phyloP scores from a whole-genome alignment of 495 filamentous ascomycete genomes.

The Pseudomonodictys pantanalensis region DNA sequence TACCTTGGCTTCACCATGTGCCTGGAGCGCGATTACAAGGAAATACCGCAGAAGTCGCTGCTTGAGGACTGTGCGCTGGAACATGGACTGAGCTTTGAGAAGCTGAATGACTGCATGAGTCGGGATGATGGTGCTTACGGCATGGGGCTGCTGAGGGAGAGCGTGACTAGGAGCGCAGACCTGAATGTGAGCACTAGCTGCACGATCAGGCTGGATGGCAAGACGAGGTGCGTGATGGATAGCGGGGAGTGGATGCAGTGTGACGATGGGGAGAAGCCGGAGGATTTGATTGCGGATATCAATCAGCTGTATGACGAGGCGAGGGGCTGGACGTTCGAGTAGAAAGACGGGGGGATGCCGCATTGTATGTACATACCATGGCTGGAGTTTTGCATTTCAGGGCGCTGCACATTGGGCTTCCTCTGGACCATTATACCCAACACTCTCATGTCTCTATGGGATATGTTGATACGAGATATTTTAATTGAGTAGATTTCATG shows the following conservation, averaged over 20 bases:
- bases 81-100: conserved; percentile 80
- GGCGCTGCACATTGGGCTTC: too few relatives aligned
- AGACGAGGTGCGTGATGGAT: conserved; percentile 82
- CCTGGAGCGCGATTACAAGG: conserved; percentile 64
- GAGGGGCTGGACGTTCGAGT: conserved; percentile 4
- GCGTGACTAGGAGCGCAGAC: conserved; percentile 64
- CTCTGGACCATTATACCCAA: not conserved
- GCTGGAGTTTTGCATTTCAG: not conserved
- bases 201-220: conserved; percentile 70
- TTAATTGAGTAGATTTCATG: too few relatives aligned
- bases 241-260: conserved; percentile 79
- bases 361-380: not conserved
- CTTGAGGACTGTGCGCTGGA: conserved; percentile 83
- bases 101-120: conserved; percentile 76
- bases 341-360: not conserved
- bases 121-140: conserved; percentile 60
- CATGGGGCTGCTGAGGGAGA: conserved; percentile 68
- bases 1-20: conserved; percentile 92
- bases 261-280: conserved; percentile 60
- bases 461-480: too few relatives aligned
- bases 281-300: conserved; percentile 73
- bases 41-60: conserved; percentile 70
- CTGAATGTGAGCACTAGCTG: conserved; percentile 79
- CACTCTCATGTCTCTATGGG: not conserved
- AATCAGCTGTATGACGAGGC: conserved; percentile 47